Percentiles rank a stretch among this genome's conserved stretches.
Conservation (phyloP, 768 basidiomycete species). For the Collybiopsis confluens region DNA sequence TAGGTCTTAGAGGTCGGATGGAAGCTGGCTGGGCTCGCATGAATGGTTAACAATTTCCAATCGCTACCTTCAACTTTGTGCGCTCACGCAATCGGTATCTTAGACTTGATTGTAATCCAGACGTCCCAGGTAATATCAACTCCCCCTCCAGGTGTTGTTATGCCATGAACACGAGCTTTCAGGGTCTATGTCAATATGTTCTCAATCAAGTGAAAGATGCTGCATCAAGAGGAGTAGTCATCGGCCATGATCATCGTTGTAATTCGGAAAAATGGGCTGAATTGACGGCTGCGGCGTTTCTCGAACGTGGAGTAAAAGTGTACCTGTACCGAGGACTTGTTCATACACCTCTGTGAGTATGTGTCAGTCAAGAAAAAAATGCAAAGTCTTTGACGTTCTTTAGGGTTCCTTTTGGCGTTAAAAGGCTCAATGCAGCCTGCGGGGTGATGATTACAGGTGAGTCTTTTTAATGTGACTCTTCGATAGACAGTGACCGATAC, state of each 20-base stretch:
- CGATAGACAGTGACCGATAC: neutral
- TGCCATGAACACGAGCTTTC: neutral
- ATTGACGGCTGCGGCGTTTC: conserved; percentile 69
- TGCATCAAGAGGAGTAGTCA: conserved; percentile 60
- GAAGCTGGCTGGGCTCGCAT: conserved; percentile 88
- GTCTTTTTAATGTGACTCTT: conserved; percentile 9
- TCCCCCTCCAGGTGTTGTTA: neutral
- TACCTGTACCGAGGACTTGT: conserved; percentile 67
- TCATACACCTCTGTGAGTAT: conserved; percentile 72
- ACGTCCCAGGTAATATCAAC: conserved; percentile 59
- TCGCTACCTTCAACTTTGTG: neutral
- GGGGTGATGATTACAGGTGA: conserved; percentile 90
- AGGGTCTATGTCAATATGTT: conserved; percentile 80
- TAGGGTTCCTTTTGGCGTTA: conserved; percentile 80
- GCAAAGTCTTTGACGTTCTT: neutral
- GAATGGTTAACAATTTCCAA: conserved; percentile 48
- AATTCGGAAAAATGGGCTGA: conserved; percentile 76
- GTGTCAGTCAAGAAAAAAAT: neutral
- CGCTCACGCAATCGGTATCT: neutral
- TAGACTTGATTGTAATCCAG: conserved; percentile 74
- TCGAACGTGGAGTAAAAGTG: conserved; percentile 59
- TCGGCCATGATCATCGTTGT: conserved; percentile 85
- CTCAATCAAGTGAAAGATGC: conserved; percentile 49
- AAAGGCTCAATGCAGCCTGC: conserved; percentile 61
- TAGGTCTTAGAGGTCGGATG: conserved; percentile 79